These are phyloP conservation scores for Ustilago vetiveriae DNA, from an alignment of 1,284 basidiomycete genomes.

Conservation along the genomic window DNA sequence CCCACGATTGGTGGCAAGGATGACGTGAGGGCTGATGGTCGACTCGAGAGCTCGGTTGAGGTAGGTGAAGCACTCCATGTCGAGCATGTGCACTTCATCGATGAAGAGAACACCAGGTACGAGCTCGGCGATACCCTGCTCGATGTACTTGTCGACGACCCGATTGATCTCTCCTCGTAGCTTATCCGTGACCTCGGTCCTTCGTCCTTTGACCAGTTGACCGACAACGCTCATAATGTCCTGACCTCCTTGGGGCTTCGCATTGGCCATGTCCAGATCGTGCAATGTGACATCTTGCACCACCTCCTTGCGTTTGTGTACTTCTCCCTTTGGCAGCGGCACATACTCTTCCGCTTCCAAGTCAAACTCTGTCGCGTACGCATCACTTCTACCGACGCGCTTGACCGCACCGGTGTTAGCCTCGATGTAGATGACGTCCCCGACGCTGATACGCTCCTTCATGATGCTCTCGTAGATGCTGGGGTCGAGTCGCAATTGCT, in stretches of 20 bases:
- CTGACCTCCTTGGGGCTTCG: conserved; percentile 89
- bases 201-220: conserved; percentile 89
- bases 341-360: conserved; percentile 98
- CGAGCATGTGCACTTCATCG: conserved; percentile 99
- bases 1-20: conserved; percentile 94
- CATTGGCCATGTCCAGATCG: conserved; percentile 95
- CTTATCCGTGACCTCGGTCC: conserved; percentile 98
- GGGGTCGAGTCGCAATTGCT: conserved; percentile 93
- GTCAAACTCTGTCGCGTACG: conserved; percentile 98
- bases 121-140: conserved; percentile 96
- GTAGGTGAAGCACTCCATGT: conserved; percentile 99
- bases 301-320: conserved; percentile 95
- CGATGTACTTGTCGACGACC: conserved; percentile 96
- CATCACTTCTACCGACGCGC: conserved; percentile 95
- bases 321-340: conserved; percentile 95
- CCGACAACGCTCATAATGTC: conserved; percentile 99
- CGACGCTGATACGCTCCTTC: conserved; percentile 95
- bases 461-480: conserved; percentile 96
- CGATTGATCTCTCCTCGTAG: conserved; percentile 94
- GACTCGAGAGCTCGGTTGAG: conserved; percentile 95
- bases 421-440: conserved; percentile 97
- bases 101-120: conserved; percentile 98
- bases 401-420: conserved; percentile 94
- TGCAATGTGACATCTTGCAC: conserved; percentile 97
- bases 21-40: conserved; percentile 94